These are phyloP conservation scores for Starmera stellimalicola DNA, from an alignment of 1,139 yeast species.

Conservation along the genomic window DNA sequence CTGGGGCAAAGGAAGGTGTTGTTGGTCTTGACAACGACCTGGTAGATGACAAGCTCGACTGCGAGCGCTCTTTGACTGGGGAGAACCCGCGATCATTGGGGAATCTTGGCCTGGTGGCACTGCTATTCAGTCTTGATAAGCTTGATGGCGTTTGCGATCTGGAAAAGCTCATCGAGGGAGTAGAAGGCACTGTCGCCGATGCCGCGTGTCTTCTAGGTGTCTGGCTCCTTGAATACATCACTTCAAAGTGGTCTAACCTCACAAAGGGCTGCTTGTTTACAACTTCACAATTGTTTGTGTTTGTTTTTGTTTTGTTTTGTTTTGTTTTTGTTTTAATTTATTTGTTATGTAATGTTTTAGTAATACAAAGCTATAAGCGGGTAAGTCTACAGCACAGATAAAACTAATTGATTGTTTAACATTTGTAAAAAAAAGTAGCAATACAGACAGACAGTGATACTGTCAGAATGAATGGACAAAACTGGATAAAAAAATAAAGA, in stretches of 20 bases:
- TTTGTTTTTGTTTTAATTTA: background rate
- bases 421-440: too few relatives aligned
- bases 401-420: too few relatives aligned
- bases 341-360: too few relatives aligned
- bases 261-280: background rate
- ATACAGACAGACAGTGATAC: too few relatives aligned
- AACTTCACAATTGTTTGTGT: background rate
- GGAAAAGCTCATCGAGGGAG: background rate
- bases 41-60: background rate
- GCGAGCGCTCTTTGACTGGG: background rate
- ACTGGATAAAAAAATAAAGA: too few relatives aligned
- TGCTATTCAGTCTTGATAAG: background rate
- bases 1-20: slow-evolving; percentile 1
- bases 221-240: background rate
- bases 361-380: too few relatives aligned
- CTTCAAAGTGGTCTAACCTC: background rate
- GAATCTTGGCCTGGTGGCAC: background rate
- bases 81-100: background rate
- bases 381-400: too few relatives aligned
- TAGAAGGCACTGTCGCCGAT: background rate
- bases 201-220: slow-evolving; percentile 1
- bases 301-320: background rate
- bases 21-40: slow-evolving; percentile 1
- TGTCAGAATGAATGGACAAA: too few relatives aligned
- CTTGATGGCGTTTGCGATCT: slow-evolving; percentile 2